Evolutionary conservation across 768 basidiomycete genomes (phyloP), one percentile per base, ranked within the genome.

Genomic region (Tylopilus rubrobrunneus): DNA sequence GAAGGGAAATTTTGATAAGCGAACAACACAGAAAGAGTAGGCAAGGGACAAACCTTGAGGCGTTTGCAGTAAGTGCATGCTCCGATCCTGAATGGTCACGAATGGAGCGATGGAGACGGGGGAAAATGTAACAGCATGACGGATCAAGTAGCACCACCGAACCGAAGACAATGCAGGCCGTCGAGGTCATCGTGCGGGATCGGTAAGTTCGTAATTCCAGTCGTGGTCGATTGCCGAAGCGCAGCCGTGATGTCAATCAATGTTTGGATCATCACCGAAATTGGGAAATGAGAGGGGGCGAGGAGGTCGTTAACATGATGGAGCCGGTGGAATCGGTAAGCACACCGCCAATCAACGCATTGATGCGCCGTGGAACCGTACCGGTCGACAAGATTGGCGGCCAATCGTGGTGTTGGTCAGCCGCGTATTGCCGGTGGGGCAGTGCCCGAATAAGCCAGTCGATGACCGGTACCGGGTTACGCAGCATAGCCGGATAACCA

Each of bases 41-140:
- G 48, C 27, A 49, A 49, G 45, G 53, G 31, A 73, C 82, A 53
- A 71, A 86, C 88, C 85, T 92, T 92, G 63, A 92, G 82, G 65
- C 84, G 87, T 70, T 91, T 92, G 79, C 90, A 92, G 64, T 92
- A 83, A 4, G 80, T 86, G 70, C 90, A 92, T 41, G 90, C 90
- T 53, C 90, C 88, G 57, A 85, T 84, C 41, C 89, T 92, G 67
- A 41, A 59, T 28, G 36, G 27, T 41, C 47, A 43, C 55, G 33
- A 48, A 39, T 50, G 29, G 25, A 49, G 54, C 36, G 54, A 56
- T 43, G 42, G 52, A 12, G 49, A 51, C 52, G 51, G 42, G 52
- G 42, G 21, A 28, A 52, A 41, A 44, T 41, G 43, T 33, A 55
- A 27, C 14, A 25, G 52, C 4, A 48, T 56, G 14, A 56, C 51